Conservation (phyloP, 495 filamentous ascomycete species). For the Bombardia bombarda region DNA sequence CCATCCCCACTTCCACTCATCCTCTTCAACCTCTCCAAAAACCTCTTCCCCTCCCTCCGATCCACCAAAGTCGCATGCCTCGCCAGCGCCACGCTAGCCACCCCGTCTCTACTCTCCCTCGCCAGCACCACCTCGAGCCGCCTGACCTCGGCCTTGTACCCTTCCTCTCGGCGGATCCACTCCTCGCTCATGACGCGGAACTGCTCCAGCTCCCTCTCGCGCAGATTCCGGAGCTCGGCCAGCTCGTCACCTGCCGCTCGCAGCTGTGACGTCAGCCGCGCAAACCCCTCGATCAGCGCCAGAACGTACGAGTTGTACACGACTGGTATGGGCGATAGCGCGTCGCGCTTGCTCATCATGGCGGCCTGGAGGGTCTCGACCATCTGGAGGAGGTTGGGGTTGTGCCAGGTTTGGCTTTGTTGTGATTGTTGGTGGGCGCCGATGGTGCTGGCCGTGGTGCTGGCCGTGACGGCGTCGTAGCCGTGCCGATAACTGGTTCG, state of each 20-base stretch:
- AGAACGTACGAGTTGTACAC: slow-evolving; percentile 35
- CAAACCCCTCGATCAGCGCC: slow-evolving; percentile 33
- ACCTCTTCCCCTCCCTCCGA: slow-evolving; percentile 22
- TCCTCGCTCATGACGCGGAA: slow-evolving; percentile 32
- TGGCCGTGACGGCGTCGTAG: no score
- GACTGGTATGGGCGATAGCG: slow-evolving; percentile 23
- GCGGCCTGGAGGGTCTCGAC: slow-evolving; percentile 29
- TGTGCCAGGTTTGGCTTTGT: no score
- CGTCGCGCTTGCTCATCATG: slow-evolving; percentile 23
- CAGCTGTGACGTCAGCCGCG: slow-evolving; percentile 12
- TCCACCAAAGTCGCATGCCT: slow-evolving; percentile 35
- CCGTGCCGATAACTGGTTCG: no score
- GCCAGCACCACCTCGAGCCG: slow-evolving; percentile 40
- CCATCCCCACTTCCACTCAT: no score
- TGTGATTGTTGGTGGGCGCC: no score
- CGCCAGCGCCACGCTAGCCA: slow-evolving; percentile 37
- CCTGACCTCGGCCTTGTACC: slow-evolving; percentile 41
- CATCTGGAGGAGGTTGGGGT: slow-evolving; percentile 34
- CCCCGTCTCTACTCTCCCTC: slow-evolving; percentile 35
- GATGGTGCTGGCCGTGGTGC: no score
- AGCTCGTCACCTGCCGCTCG: slow-evolving; percentile 12
- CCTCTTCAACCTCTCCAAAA: slow-evolving; percentile 25
- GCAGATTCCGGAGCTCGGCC: slow-evolving; percentile 20
- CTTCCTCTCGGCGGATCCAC: slow-evolving; percentile 30
- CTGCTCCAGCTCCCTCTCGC: slow-evolving; percentile 30